Percentiles rank a stretch among this genome's conserved stretches.
Conservation (phyloP, 495 filamentous ascomycete genomes). For the Neurospora sp. region DNA sequence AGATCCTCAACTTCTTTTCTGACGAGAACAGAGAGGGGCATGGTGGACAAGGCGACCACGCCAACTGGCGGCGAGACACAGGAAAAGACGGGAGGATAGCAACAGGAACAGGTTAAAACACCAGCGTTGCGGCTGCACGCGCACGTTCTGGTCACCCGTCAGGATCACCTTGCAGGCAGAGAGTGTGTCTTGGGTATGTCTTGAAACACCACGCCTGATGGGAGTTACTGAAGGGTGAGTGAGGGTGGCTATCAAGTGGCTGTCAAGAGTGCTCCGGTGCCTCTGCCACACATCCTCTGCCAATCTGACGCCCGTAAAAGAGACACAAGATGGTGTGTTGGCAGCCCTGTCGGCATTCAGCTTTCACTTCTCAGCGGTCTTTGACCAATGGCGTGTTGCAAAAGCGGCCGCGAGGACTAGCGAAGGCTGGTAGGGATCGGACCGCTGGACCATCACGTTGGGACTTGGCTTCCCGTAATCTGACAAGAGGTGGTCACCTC, state of each 20-base stretch:
- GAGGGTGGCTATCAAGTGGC: too few species aligned
- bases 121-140: not conserved
- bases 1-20: not conserved
- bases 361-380: not conserved
- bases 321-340: not conserved
- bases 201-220: not conserved
- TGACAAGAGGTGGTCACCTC: not conserved
- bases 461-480: not conserved
- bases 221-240: not conserved
- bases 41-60: not conserved
- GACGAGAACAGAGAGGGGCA: not conserved
- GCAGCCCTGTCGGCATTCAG: not conserved
- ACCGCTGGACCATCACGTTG: not conserved
- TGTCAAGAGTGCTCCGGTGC: not conserved
- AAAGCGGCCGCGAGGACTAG: not conserved
- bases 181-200: not conserved
- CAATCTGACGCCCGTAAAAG: not conserved
- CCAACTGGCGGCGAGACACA: not conserved
- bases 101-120: not conserved
- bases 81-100: not conserved
- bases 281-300: not conserved
- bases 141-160: not conserved
- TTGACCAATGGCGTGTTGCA: not conserved
- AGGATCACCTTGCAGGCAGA: not conserved
- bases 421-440: not conserved